Conservation (phyloP, 345 rosid genomes). For the Cardamine resedifolia region DNA sequence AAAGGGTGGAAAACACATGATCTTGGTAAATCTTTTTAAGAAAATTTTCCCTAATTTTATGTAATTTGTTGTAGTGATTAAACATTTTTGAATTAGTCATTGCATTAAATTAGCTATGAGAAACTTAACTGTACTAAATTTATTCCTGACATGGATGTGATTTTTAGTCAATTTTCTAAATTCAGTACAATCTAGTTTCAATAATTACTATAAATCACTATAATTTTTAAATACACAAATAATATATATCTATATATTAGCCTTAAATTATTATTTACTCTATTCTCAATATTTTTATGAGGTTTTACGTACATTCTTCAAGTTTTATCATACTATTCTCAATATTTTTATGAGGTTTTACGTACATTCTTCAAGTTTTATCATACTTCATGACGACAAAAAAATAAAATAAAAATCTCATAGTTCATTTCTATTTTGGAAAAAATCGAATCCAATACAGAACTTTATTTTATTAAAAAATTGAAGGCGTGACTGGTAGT, state of each 20-base stretch:
- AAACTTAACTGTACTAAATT: not conserved
- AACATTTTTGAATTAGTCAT: not conserved
- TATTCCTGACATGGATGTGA: not conserved
- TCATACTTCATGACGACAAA: too few species aligned
- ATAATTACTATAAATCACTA: not conserved
- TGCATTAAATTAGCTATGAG: not conserved
- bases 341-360: too few species aligned
- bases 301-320: not conserved
- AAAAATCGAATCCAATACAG: too few species aligned
- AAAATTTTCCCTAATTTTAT: not conserved
- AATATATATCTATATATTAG: not conserved
- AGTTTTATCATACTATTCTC: too few species aligned
- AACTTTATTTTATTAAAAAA: too few species aligned
- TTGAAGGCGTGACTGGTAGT: too few species aligned
- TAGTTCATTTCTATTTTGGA: too few species aligned
- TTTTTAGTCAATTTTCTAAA: not conserved
- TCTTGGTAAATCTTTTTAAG: not conserved
- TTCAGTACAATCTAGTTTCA: too few species aligned
- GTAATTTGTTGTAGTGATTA: not conserved
- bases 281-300: not conserved
- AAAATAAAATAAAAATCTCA: too few species aligned
- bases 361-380: too few species aligned
- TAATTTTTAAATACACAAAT: not conserved
- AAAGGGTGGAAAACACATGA: not conserved
- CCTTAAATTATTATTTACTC: not conserved